phyloP scores from a whole-genome alignment of 495 filamentous ascomycete genomes.

The Trichocladium uniseriatum region DNA sequence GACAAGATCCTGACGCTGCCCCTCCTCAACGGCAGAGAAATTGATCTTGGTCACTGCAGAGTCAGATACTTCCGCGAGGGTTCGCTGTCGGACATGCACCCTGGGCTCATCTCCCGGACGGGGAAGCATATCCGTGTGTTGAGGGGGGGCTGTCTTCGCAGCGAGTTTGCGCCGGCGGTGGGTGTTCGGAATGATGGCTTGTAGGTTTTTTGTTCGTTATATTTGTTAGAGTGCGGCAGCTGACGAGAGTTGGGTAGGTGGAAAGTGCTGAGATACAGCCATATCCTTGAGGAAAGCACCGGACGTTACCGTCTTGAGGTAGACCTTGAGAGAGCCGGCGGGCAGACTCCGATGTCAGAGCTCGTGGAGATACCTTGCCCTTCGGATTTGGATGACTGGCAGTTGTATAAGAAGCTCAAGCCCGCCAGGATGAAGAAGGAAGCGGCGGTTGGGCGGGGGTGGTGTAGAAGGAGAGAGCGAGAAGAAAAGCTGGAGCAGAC shows the following conservation, averaged over 20 bases:
- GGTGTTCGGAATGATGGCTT: constrained; percentile 44
- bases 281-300: constrained; percentile 22
- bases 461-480: background rate
- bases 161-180: constrained; percentile 34
- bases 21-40: constrained; percentile 37
- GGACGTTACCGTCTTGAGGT: constrained; percentile 28
- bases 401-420: constrained; percentile 28
- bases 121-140: constrained; percentile 37
- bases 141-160: constrained; percentile 34
- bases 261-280: constrained; percentile 31
- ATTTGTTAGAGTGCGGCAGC: constrained; percentile 1
- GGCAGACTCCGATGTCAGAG: constrained; percentile 24
- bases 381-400: constrained; percentile 42
- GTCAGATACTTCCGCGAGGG: constrained; percentile 32
- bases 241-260: constrained; percentile 15
- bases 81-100: constrained; percentile 26
- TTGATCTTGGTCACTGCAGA: constrained; percentile 17
- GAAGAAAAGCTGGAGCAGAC: background rate
- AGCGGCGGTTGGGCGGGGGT: background rate
- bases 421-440: no score
- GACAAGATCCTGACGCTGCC: constrained; percentile 32
- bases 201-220: constrained; percentile 21
- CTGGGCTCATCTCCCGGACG: constrained; percentile 27
- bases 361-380: constrained; percentile 31
- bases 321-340: constrained; percentile 25